Evolutionary conservation across 2,329 filamentous ascomycete species (phyloP).

Genomic region (Alternaria gansuensis): DNA sequence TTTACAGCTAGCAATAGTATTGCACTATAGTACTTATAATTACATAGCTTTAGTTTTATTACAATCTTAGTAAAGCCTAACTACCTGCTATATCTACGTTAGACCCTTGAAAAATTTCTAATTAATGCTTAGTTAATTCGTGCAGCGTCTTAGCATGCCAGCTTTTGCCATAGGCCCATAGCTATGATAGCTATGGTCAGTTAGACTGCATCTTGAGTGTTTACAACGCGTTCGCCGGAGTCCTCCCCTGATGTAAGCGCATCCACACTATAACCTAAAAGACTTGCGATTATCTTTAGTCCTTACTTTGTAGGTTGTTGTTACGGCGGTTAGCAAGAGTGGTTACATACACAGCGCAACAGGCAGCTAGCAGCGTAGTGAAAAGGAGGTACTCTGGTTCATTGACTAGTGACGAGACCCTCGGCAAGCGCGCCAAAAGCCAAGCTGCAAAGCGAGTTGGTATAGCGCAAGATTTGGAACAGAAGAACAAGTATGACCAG

Average conservation of each 20-base stretch:
- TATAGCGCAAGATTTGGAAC: background rate
- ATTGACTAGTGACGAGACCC: background rate
- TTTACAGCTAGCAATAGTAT: no score
- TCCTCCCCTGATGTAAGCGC: background rate
- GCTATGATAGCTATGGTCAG: no score
- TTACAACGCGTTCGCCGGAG: background rate
- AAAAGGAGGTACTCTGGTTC: conserved; percentile 1
- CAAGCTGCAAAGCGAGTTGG: background rate
- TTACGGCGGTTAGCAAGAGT: background rate
- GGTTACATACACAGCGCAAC: background rate
- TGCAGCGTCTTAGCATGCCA: no score
- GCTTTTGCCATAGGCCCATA: no score
- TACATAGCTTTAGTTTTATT: no score
- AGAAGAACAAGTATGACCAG: background rate
- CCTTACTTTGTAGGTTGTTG: background rate
- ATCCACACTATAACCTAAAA: background rate
- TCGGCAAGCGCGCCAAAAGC: background rate
- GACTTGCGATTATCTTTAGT: background rate
- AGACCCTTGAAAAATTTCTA: no score
- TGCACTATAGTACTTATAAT: no score
- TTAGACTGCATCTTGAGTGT: no score
- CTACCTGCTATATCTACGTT: no score
- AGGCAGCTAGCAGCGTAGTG: background rate
- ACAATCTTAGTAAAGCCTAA: no score
- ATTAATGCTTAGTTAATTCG: no score